Conservation (phyloP, 331 rosid genomes). For the Dryas integrifolia region DNA sequence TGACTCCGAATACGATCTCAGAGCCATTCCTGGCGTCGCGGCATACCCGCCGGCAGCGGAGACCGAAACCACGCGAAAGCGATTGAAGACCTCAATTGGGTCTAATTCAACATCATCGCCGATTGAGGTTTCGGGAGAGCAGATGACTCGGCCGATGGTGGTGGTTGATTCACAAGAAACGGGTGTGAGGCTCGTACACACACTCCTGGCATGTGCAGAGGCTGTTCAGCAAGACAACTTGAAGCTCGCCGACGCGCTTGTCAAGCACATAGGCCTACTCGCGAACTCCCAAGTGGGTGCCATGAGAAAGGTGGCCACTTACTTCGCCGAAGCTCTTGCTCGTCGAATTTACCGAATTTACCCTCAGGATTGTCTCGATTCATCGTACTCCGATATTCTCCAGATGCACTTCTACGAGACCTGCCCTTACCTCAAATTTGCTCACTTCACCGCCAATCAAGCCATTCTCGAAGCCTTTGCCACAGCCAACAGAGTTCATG, state of each 20-base stretch:
- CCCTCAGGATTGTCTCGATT: slow-evolving; percentile 43
- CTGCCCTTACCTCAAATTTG: slow-evolving; percentile 78
- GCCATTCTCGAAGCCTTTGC: slow-evolving; percentile 79
- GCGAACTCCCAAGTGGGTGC: slow-evolving; percentile 71
- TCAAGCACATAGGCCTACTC: slow-evolving; percentile 54
- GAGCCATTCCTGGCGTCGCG: slow-evolving; percentile 75
- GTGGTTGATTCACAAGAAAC: slow-evolving; percentile 64
- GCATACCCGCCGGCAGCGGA: slow-evolving; percentile 36
- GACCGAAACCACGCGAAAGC: slow-evolving; percentile 22
- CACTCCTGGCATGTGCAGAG: slow-evolving; percentile 74
- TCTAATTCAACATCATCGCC: not conserved
- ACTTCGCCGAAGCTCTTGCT: slow-evolving; percentile 62
- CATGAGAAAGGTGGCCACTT: slow-evolving; percentile 71
- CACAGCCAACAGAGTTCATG: slow-evolving; percentile 55
- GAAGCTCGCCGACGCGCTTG: slow-evolving; percentile 57
- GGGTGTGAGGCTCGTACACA: slow-evolving; percentile 71
- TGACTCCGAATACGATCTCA: slow-evolving; percentile 70
- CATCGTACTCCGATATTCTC: slow-evolving; percentile 52
- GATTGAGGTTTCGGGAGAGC: not conserved
- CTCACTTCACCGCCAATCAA: slow-evolving; percentile 89
- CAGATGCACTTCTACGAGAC: slow-evolving; percentile 82
- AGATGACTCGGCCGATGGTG: slow-evolving; percentile 52
- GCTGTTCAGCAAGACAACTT: slow-evolving; percentile 61
- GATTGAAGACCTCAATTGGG: slow-evolving; percentile 35
- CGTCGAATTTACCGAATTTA: slow-evolving; percentile 52